These are phyloP conservation scores for Daldinia decipiens DNA, from an alignment of 495 filamentous ascomycete genomes.

Conservation along the genomic window DNA sequence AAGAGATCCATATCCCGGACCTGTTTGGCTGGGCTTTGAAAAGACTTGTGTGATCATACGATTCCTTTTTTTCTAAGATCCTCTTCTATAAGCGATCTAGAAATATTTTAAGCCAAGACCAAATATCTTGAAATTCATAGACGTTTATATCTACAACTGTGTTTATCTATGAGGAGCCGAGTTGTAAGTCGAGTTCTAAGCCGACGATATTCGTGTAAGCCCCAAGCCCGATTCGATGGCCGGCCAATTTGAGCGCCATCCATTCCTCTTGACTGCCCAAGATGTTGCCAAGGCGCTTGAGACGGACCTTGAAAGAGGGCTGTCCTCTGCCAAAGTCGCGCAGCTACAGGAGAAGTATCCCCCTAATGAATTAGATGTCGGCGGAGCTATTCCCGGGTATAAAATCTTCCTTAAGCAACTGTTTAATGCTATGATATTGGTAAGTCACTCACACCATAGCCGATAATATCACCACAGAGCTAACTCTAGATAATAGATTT, in stretches of 20 bases:
- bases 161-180: slow-evolving; percentile 21
- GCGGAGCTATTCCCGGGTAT: slow-evolving; percentile 69
- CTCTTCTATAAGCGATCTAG: slow-evolving; percentile 6
- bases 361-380: slow-evolving; percentile 70
- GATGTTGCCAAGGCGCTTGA: slow-evolving; percentile 63
- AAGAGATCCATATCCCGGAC: slow-evolving; percentile 12
- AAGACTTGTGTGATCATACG: not conserved
- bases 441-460: slow-evolving; percentile 47
- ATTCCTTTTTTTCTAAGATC: slow-evolving; percentile 3
- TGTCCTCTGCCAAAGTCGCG: slow-evolving; percentile 60
- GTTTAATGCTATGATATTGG: slow-evolving; percentile 74
- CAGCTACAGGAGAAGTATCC: slow-evolving; percentile 63
- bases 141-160: not conserved
- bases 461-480: not conserved
- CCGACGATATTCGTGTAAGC: slow-evolving; percentile 24
- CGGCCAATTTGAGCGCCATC: slow-evolving; percentile 58
- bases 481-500: slow-evolving; percentile 62
- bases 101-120: not conserved
- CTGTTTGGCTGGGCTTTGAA: slow-evolving; percentile 1
- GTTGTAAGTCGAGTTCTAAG: slow-evolving; percentile 3
- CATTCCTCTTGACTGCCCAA: slow-evolving; percentile 61
- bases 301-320: slow-evolving; percentile 68
- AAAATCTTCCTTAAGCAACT: slow-evolving; percentile 73
- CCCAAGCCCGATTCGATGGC: slow-evolving; percentile 49
- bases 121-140: slow-evolving; percentile 2